Evolutionary conservation across 768 basidiomycete species (phyloP).

Genomic region (Fibroporia radiculosa): DNA sequence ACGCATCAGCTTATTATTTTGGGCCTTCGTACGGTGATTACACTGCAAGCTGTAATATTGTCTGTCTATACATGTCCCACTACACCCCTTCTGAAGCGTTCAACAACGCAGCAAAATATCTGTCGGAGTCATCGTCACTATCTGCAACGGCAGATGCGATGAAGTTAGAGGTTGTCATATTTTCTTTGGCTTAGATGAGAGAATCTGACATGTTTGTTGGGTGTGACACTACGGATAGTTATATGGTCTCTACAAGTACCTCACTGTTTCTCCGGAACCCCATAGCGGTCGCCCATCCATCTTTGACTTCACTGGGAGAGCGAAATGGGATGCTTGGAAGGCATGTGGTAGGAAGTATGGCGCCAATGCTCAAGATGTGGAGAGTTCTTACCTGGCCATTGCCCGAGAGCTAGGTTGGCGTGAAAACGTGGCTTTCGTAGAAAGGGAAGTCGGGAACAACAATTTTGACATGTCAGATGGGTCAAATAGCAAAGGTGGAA

Average conservation of each 20-base stretch:
- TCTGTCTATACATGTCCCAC: conserved; percentile 13
- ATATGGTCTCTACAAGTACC: conserved; percentile 78
- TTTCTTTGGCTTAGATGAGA: conserved; percentile 9
- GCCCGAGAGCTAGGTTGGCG: conserved; percentile 67
- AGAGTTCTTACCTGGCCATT: conserved; percentile 60
- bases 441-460: conserved; percentile 12
- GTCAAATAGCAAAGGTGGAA: conserved; percentile 29
- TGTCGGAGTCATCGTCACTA: conserved; percentile 49
- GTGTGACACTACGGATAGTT: conserved; percentile 36
- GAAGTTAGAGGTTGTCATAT: conserved; percentile 64
- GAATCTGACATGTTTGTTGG: conserved; percentile 7
- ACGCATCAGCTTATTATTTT: background rate
- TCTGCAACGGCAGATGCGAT: conserved; percentile 47
- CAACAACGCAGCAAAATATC: conserved; percentile 52
- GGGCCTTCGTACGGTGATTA: background rate
- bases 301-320: conserved; percentile 71
- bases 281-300: conserved; percentile 57
- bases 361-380: conserved; percentile 37
- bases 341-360: conserved; percentile 41
- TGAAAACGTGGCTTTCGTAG: conserved; percentile 21
- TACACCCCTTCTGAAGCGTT: conserved; percentile 37
- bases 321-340: conserved; percentile 86
- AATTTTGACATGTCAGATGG: conserved; percentile 35
- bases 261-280: conserved; percentile 54
- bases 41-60: background rate